Conservation (phyloP, 163 green algal genomes). For the Scenedesmus sp. region DNA sequence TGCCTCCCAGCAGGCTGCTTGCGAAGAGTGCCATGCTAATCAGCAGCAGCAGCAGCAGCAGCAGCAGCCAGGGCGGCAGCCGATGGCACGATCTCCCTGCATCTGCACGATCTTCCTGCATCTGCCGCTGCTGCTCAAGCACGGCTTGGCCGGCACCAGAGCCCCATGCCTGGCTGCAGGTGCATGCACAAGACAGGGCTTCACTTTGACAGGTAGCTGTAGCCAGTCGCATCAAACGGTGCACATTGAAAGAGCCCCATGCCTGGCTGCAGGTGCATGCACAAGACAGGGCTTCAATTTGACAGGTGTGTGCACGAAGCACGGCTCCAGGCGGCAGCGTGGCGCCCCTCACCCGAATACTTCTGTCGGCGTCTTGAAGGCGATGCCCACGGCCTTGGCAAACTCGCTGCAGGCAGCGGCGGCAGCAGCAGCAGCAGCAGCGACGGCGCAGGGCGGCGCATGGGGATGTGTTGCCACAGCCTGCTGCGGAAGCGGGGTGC, state of each 20-base stretch:
- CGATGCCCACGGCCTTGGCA: constrained; percentile 73
- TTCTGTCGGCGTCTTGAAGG: constrained; percentile 79
- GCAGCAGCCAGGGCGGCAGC: neutral
- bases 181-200: neutral
- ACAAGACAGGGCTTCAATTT: too few species aligned
- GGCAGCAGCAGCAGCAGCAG: constrained; percentile 11
- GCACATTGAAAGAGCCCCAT: too few species aligned
- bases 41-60: neutral
- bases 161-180: too few species aligned
- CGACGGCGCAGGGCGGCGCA: too few species aligned
- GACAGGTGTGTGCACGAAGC: neutral
- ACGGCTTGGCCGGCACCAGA: too few species aligned
- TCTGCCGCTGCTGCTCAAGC: too few species aligned
- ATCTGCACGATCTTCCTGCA: too few species aligned
- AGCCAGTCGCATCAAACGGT: too few species aligned
- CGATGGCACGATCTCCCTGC: too few species aligned
- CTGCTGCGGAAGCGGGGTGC: too few species aligned
- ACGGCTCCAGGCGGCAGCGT: neutral
- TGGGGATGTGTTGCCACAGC: neutral
- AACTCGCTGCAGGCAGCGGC: constrained; percentile 67
- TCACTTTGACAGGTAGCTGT: too few species aligned
- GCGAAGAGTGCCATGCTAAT: neutral
- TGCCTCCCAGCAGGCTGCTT: constrained; percentile 49
- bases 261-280: too few species aligned
- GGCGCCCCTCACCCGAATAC: constrained; percentile 73